Evolutionary conservation across 148 eudicot genomes (phyloP).

Genomic region (Pouteria glomerata): DNA sequence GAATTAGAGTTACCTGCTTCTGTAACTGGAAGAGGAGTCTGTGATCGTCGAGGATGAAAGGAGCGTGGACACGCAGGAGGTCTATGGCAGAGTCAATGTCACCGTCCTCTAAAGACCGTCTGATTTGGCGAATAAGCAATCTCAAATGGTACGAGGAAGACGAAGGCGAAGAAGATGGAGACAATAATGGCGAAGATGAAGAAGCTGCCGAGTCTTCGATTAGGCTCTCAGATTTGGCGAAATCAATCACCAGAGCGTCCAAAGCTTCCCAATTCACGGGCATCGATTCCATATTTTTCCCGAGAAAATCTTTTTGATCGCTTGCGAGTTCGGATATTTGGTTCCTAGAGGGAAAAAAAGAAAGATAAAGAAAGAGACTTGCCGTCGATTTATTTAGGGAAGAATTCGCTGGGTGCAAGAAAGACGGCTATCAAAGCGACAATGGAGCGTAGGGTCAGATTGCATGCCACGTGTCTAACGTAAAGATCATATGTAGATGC

Average conservation of each 20-base stretch:
- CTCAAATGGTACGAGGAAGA: constrained; percentile 57
- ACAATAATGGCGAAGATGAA: constrained; percentile 32
- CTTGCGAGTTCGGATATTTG: neutral
- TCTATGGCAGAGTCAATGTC: constrained; percentile 66
- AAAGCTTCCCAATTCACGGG: constrained; percentile 89
- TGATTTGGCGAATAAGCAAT: constrained; percentile 49
- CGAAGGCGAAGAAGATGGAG: constrained; percentile 30
- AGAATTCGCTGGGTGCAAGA: constrained; percentile 1
- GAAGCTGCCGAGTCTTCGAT: constrained; percentile 39
- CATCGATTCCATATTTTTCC: constrained; percentile 28
- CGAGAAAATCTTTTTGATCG: neutral
- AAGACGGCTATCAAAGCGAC: neutral
- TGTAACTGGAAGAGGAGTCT: constrained; percentile 82
- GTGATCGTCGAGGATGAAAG: constrained; percentile 60
- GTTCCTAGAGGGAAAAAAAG: neutral
- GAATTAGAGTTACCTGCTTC: constrained; percentile 51
- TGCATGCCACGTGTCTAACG: no score
- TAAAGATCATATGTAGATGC: no score
- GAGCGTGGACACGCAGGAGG: constrained; percentile 51
- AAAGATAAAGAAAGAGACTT: neutral
- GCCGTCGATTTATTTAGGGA: neutral
- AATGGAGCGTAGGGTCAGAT: neutral
- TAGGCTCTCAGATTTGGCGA: constrained; percentile 74
- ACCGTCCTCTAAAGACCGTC: constrained; percentile 57
- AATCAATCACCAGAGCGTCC: constrained; percentile 71